phyloP scores from a whole-genome alignment of 768 basidiomycete species.

The Pseudohyphozyma bogoriensis region DNA sequence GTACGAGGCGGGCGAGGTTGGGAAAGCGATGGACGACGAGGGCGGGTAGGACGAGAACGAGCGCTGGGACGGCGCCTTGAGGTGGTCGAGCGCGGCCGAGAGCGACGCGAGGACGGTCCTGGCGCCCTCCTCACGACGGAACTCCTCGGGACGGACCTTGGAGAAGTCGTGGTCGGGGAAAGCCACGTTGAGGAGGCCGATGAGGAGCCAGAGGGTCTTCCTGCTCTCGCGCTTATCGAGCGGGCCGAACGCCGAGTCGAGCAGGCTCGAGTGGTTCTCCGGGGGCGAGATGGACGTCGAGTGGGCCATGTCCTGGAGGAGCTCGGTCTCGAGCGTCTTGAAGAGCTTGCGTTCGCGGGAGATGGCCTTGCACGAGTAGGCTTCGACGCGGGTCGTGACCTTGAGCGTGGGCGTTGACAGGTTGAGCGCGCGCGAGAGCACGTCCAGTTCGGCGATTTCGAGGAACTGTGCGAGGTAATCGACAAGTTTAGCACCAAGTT shows the following conservation, averaged over 20 bases:
- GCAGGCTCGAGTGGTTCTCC: constrained; percentile 57
- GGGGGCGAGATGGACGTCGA: constrained; percentile 57
- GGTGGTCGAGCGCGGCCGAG: constrained; percentile 68
- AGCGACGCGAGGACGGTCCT: constrained; percentile 66
- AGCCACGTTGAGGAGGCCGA: constrained; percentile 90
- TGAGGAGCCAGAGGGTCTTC: constrained; percentile 91
- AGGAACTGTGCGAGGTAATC: constrained; percentile 11
- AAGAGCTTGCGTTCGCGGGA: constrained; percentile 94
- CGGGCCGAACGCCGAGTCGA: constrained; percentile 74
- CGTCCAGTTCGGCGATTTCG: constrained; percentile 32
- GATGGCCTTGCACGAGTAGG: constrained; percentile 95
- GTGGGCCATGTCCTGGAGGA: constrained; percentile 62
- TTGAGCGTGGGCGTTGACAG: constrained; percentile 24
- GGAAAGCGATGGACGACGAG: constrained; percentile 47
- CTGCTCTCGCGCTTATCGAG: constrained; percentile 71
- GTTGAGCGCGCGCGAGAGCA: constrained; percentile 31
- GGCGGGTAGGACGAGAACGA: constrained; percentile 82
- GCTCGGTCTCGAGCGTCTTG: constrained; percentile 78
- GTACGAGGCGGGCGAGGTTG: constrained; percentile 33
- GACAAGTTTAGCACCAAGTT: no score
- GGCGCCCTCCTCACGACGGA: constrained; percentile 61
- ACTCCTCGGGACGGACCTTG: constrained; percentile 78
- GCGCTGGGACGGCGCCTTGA: constrained; percentile 41
- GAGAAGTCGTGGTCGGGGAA: constrained; percentile 98
- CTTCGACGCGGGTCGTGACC: constrained; percentile 53